A percentile compares a stretch with the other conserved stretches of the same genome.
Conservation (phyloP, 1,284 basidiomycete genomes). For the Papiliotrema terrestris region DNA sequence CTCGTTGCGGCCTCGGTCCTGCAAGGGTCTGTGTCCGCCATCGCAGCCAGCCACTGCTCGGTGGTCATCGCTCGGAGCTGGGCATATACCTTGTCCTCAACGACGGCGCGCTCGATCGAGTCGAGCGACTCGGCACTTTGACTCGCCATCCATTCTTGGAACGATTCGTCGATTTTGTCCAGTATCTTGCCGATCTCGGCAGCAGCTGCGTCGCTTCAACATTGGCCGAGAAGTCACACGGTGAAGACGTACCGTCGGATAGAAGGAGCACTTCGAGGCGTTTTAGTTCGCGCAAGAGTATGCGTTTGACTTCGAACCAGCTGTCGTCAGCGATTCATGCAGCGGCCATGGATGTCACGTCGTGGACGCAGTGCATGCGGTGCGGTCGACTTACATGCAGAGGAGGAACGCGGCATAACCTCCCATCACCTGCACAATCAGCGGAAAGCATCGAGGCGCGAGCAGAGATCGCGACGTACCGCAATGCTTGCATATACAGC, state of each 20-base stretch:
- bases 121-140: not conserved
- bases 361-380: too few relatives aligned
- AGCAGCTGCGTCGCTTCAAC: not conserved
- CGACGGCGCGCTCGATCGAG: not conserved
- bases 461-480: not conserved
- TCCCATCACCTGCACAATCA: not conserved
- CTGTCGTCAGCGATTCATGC: not conserved
- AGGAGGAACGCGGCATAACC: slow-evolving; percentile 2
- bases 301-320: not conserved
- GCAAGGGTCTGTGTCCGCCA: not conserved
- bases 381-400: not conserved
- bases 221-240: not conserved
- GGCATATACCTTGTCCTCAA: not conserved
- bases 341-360: too few relatives aligned
- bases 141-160: not conserved
- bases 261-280: not conserved
- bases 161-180: not conserved
- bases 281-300: not conserved
- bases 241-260: not conserved
- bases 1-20: too few relatives aligned
- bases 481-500: slow-evolving; percentile 13
- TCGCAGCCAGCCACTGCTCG: not conserved
- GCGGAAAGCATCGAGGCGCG: not conserved
- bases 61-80: too few relatives aligned
- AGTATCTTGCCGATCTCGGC: not conserved